Conservation (phyloP, 352 stramenopile species). For the Phytophthora sp. region DNA sequence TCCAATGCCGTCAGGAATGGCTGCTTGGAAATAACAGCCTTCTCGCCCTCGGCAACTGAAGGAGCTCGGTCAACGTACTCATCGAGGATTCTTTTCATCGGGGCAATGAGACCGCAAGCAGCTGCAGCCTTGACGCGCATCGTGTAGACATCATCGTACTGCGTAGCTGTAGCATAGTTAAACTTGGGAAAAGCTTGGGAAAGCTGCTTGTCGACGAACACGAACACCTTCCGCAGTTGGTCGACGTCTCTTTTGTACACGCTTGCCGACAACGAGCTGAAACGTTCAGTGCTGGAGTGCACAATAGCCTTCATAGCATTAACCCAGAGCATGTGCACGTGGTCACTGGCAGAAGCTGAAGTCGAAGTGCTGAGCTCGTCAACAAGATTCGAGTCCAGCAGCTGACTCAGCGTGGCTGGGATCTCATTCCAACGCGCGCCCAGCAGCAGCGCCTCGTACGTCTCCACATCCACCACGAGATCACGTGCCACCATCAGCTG, state of each 20-base stretch:
- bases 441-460: slow-evolving; percentile 64
- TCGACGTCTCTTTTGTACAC: slow-evolving; percentile 49
- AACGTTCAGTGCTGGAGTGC: slow-evolving; percentile 67
- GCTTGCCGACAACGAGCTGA: slow-evolving; percentile 49
- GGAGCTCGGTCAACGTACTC: slow-evolving; percentile 56
- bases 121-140: slow-evolving; percentile 71
- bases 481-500: slow-evolving; percentile 61
- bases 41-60: slow-evolving; percentile 22
- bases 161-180: slow-evolving; percentile 39
- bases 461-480: slow-evolving; percentile 59
- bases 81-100: slow-evolving; percentile 60
- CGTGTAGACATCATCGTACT: slow-evolving; percentile 63
- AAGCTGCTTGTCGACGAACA: slow-evolving; percentile 68
- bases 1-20: slow-evolving; percentile 57
- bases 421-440: slow-evolving; percentile 75
- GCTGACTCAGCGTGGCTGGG: slow-evolving; percentile 60
- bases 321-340: slow-evolving; percentile 56
- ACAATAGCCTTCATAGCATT: slow-evolving; percentile 66
- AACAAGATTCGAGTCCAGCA: slow-evolving; percentile 58
- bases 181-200: slow-evolving; percentile 61
- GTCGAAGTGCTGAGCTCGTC: slow-evolving; percentile 32
- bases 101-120: slow-evolving; percentile 49
- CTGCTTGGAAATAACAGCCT: slow-evolving; percentile 34
- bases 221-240: slow-evolving; percentile 61
- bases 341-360: slow-evolving; percentile 35